phyloP scores from a whole-genome alignment of 495 filamentous ascomycete genomes.

The Trichocladium uniseriatum region DNA sequence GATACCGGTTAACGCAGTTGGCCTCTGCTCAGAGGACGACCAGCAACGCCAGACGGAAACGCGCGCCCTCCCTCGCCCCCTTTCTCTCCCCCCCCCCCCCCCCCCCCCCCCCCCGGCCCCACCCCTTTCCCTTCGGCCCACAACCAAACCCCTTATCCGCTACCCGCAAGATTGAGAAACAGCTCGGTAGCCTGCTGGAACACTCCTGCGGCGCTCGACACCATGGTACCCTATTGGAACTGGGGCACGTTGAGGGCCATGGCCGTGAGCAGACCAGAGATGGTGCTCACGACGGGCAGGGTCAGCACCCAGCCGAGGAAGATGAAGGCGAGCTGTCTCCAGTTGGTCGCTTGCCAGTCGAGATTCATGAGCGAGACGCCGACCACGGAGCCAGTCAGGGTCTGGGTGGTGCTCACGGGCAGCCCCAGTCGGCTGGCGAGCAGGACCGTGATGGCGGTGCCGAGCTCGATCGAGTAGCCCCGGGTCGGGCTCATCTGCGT shows the following conservation, averaged over 20 bases:
- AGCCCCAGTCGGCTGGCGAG: constrained; percentile 39
- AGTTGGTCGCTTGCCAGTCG: constrained; percentile 49
- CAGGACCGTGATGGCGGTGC: constrained; percentile 59
- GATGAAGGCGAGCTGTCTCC: constrained; percentile 49
- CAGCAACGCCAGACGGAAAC: no score
- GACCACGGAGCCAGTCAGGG: constrained; percentile 51
- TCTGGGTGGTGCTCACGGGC: constrained; percentile 54
- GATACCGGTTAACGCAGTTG: no score
- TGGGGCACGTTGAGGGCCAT: constrained; percentile 49
- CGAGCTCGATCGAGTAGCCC: constrained; percentile 56
- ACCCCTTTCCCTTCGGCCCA: no score
- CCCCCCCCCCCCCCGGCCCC: no score
- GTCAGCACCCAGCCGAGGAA: constrained; percentile 51
- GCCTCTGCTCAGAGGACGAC: no score
- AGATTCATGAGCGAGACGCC: constrained; percentile 55
- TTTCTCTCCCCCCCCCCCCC: no score
- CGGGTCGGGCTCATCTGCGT: constrained; percentile 60
- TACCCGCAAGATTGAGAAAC: no score
- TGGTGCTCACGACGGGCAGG: constrained; percentile 45
- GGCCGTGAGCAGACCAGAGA: constrained; percentile 48
- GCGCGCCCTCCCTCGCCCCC: no score
- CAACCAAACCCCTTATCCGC: no score
- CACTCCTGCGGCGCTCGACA: no score
- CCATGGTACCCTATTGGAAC: constrained; percentile 10
- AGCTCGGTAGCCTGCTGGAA: no score